These are phyloP conservation scores for Thinopyrum elongatum DNA, from an alignment of 176 grass and related monocot species.

Conservation along the genomic window DNA sequence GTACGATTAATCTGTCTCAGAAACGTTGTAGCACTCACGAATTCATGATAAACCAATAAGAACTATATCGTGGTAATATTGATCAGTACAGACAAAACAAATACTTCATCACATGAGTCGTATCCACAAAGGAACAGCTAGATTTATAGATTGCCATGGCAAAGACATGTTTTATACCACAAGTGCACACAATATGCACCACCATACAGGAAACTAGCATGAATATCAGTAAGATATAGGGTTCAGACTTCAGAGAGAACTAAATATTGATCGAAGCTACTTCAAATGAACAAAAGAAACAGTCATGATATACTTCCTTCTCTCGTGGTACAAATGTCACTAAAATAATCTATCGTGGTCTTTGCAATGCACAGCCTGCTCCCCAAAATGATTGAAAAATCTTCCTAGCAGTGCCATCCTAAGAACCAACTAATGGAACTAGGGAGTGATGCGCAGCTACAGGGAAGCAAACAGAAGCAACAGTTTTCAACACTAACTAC, in stretches of 20 bases:
- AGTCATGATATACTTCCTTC: conserved; percentile 49
- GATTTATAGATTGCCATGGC: not conserved
- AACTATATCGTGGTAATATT: not conserved
- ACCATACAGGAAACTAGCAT: conserved; percentile 29
- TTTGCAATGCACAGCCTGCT: conserved; percentile 37
- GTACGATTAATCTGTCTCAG: not conserved
- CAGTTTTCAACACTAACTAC: conserved; percentile 32
- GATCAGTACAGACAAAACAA: not conserved
- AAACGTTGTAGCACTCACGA: not conserved
- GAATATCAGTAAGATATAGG: conserved; percentile 2
- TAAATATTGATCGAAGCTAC: conserved; percentile 17
- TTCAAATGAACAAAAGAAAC: conserved; percentile 43
- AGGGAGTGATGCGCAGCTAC: conserved; percentile 25
- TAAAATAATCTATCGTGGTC: conserved; percentile 46
- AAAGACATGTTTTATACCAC: not conserved
- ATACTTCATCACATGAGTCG: not conserved
- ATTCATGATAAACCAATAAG: not conserved
- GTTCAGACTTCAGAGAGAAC: conserved; percentile 1
- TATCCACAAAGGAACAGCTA: not conserved
- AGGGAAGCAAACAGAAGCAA: conserved; percentile 37
- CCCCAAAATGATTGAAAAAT: conserved; percentile 26
- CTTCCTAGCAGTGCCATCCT: conserved; percentile 35
- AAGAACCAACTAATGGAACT: conserved; percentile 41
- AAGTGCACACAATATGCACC: not conserved
- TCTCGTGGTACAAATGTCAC: conserved; percentile 45